Percentiles rank a stretch among this genome's conserved stretches.
These are phyloP conservation scores for Lentithecium fluviatile DNA, from an alignment of 495 filamentous ascomycete genomes.

Conservation along the genomic window DNA sequence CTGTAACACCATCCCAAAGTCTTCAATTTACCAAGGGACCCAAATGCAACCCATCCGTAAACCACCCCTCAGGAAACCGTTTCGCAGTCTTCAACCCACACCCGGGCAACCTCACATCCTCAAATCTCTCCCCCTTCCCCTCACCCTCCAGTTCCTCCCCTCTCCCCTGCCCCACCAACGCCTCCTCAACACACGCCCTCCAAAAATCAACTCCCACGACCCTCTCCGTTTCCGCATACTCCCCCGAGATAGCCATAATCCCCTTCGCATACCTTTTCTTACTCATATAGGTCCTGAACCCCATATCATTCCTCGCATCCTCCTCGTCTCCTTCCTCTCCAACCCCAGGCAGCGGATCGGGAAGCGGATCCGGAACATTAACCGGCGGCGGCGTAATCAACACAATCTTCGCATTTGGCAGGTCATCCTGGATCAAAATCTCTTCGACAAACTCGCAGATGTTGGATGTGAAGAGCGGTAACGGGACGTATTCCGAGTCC, in stretches of 20 bases:
- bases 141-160: constrained; percentile 15
- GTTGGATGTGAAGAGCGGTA: constrained; percentile 34
- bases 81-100: constrained; percentile 30
- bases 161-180: constrained; percentile 23
- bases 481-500: constrained; percentile 30
- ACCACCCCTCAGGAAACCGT: constrained; percentile 32
- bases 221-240: constrained; percentile 28
- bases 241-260: constrained; percentile 37
- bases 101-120: constrained; percentile 33
- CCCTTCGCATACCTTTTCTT: constrained; percentile 39
- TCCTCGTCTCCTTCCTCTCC: constrained; percentile 16
- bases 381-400: constrained; percentile 41
- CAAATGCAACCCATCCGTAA: constrained; percentile 38
- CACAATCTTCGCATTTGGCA: constrained; percentile 35
- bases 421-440: constrained; percentile 26
- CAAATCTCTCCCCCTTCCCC: constrained; percentile 24
- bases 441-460: constrained; percentile 37
- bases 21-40: constrained; percentile 25
- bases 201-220: constrained; percentile 34
- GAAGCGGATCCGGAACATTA: constrained; percentile 24
- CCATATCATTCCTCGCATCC: constrained; percentile 21
- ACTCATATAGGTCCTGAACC: constrained; percentile 37
- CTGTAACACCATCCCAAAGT: neutral
- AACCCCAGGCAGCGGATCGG: too few relatives aligned
- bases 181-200: constrained; percentile 33